Base-by-base conservation (phyloP, 2,329 filamentous ascomycete genomes). In the Fusarium sp. region DNA sequence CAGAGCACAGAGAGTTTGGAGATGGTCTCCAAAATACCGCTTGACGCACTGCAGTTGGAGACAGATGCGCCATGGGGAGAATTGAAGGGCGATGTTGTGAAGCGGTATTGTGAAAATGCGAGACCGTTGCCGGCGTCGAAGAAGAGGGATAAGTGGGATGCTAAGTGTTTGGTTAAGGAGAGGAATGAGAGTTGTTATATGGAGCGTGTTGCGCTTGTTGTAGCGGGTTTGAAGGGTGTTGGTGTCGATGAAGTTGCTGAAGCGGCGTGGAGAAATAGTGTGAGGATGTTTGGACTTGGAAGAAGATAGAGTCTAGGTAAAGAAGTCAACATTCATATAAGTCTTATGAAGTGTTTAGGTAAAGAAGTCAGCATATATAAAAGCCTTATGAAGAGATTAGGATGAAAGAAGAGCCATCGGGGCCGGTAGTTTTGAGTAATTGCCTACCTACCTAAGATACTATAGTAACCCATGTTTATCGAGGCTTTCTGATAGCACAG, bases 101-200 rank as follows among this genome's bases (percentile, higher is more conserved):
- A 82, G 69, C 76, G 75, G 17, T 87, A 84, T 62, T 72, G 86
- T n/a, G 68, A 53, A 18, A 79, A 82, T 46, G 83, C 81, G 15
- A 75, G 75, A 11, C 73, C 80, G 10, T 61, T 85, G 49, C 83
- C 83, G 8, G 69, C 75, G 20, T 82, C 80, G 13, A 85, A 85
- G 79, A 87, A 88, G 78, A 84, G 81, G 68, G 84, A 86, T 47
- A 87, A 85, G 71, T 88, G 85, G 68, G 80, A 84, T 52, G 39
- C 68, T 12, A 82, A 80, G 0, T 78, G 78, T 36, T 86, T 87
- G 84, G 80, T 88, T 4, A 88, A 87, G 70, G 83, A 84, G 62
- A 77, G 85, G 44, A 87, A 87, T 66, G 86, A 88, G 72, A 87
- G 85, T 52, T 87, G 85, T 68, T 78, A 76, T 0, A 85, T 88